A percentile compares a stretch with the other conserved stretches of the same genome.
These are phyloP conservation scores for Vanderwaltozyma polyspora DNA, from an alignment of 805 yeast genomes.

Conservation along the genomic window DNA sequence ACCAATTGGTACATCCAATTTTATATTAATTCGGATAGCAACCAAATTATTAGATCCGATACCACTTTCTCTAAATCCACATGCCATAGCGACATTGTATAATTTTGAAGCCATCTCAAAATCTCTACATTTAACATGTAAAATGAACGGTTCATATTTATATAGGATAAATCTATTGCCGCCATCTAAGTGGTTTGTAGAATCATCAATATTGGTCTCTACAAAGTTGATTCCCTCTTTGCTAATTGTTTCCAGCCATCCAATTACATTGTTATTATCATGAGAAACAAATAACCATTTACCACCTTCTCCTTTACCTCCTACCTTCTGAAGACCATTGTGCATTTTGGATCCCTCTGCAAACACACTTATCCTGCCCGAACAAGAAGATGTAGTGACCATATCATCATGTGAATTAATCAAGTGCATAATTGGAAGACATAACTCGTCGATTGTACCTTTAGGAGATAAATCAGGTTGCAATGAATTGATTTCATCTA, in stretches of 20 bases:
- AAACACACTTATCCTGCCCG: conserved; percentile 77
- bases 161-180: conserved; percentile 48
- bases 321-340: conserved; percentile 34
- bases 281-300: conserved; percentile 77
- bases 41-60: conserved; percentile 70
- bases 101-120: conserved; percentile 45
- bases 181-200: conserved; percentile 3
- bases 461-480: conserved; percentile 71
- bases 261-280: conserved; percentile 35
- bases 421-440: conserved; percentile 59
- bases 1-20: conserved; percentile 71
- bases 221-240: conserved; percentile 14
- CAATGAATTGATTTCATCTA: conserved; percentile 37
- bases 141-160: conserved; percentile 77
- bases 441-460: conserved; percentile 67
- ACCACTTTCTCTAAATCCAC: conserved; percentile 83
- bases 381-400: conserved; percentile 84
- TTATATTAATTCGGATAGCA: conserved; percentile 58
- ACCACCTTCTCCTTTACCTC: conserved; percentile 82
- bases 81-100: conserved; percentile 62
- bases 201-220: not conserved
- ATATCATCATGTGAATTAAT: conserved; percentile 53
- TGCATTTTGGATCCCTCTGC: conserved; percentile 53
- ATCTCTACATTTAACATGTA: conserved; percentile 72
- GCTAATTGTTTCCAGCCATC: conserved; percentile 35